phyloP scores from a whole-genome alignment of 768 basidiomycete species.

The Tylopilus sp. region DNA sequence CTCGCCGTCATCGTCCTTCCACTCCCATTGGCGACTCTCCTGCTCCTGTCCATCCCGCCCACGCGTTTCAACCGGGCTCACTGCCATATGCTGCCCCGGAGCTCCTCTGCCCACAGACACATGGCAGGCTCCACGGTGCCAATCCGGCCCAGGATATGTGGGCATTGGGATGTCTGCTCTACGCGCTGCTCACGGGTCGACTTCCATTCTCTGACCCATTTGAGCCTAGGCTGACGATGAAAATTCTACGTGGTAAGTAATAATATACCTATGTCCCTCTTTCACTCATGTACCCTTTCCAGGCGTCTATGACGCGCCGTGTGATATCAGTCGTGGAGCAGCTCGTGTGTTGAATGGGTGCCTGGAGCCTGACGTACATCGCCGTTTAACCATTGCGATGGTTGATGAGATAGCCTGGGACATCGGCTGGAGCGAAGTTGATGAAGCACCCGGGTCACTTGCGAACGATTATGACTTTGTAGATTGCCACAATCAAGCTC shows the following conservation, averaged over 20 bases:
- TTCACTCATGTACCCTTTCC: slow-evolving; percentile 9
- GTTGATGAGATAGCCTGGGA: slow-evolving; percentile 82
- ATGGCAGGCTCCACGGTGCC: slow-evolving; percentile 30
- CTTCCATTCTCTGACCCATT: slow-evolving; percentile 88
- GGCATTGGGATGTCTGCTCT: slow-evolving; percentile 90
- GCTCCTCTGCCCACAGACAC: slow-evolving; percentile 61
- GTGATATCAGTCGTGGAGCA: slow-evolving; percentile 55
- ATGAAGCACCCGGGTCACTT: slow-evolving; percentile 32
- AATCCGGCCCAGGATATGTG: slow-evolving; percentile 90
- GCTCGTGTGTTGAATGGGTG: slow-evolving; percentile 77
- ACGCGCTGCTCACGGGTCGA: slow-evolving; percentile 77
- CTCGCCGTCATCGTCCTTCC: slow-evolving; percentile 50
- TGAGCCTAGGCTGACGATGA: slow-evolving; percentile 88
- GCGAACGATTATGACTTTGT: slow-evolving; percentile 29
- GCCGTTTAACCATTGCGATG: slow-evolving; percentile 77
- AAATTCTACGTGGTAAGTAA: slow-evolving; percentile 77
- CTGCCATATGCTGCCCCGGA: slow-evolving; percentile 91
- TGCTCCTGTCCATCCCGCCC: slow-evolving; percentile 31
- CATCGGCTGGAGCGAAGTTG: slow-evolving; percentile 62
- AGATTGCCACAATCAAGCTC: slow-evolving; percentile 14
- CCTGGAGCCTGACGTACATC: slow-evolving; percentile 56
- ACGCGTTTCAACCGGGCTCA: slow-evolving; percentile 71
- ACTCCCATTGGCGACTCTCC: slow-evolving; percentile 37
- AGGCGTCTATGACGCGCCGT: slow-evolving; percentile 65
- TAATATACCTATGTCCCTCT: slow-evolving; percentile 7